Conservation (phyloP, 2,329 filamentous ascomycete genomes). For the Lasiodiplodia sp. region DNA sequence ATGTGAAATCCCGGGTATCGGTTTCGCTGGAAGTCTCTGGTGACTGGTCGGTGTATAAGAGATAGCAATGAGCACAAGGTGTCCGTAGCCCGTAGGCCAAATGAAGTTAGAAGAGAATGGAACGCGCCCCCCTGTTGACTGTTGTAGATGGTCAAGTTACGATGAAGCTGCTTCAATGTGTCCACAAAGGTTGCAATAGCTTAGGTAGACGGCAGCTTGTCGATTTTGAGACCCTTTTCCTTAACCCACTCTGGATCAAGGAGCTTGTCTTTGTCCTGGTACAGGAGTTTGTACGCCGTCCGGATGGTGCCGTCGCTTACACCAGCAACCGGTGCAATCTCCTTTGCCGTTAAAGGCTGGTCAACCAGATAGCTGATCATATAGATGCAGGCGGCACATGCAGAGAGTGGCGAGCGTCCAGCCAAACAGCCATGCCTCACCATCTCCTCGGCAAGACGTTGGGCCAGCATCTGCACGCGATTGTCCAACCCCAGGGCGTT, state of each 20-base stretch:
- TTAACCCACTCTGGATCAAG: slow-evolving; percentile 73
- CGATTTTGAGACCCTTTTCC: slow-evolving; percentile 26
- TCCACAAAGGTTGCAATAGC: background rate
- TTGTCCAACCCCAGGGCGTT: slow-evolving; percentile 79
- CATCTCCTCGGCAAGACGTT: slow-evolving; percentile 79
- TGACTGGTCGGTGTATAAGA: background rate
- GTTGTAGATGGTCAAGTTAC: background rate
- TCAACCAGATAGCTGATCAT: slow-evolving; percentile 90
- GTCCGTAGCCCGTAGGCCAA: slow-evolving; percentile 3
- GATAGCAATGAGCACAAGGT: background rate
- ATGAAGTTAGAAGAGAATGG: background rate
- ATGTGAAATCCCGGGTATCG: slow-evolving; percentile 24
- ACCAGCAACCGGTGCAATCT: slow-evolving; percentile 82
- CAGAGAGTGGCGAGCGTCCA: slow-evolving; percentile 90
- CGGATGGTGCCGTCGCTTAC: slow-evolving; percentile 98
- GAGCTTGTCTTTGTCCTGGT: slow-evolving; percentile 74
- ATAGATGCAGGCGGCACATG: slow-evolving; percentile 95
- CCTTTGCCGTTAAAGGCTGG: slow-evolving; percentile 79
- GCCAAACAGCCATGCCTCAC: slow-evolving; percentile 81
- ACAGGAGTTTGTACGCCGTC: slow-evolving; percentile 90
- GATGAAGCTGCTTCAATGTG: background rate
- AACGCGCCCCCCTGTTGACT: background rate
- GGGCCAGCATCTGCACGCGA: slow-evolving; percentile 79
- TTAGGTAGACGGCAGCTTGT: slow-evolving; percentile 25
- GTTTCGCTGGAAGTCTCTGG: background rate